Base-by-base conservation (phyloP, 1,284 basidiomycete genomes). In the Tremellales sp. region DNA sequence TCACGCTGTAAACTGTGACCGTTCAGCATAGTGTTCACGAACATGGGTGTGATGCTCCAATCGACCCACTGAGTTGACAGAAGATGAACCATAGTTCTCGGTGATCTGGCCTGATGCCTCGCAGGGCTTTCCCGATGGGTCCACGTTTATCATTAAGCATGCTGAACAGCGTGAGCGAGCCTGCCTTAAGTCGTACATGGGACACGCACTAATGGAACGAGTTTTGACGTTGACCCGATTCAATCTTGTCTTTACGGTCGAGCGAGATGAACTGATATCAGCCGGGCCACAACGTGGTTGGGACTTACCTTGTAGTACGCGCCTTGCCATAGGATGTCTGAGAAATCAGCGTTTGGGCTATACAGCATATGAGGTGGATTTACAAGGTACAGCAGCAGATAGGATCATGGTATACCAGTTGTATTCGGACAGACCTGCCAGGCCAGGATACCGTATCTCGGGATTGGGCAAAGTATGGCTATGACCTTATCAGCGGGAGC, bases 231-330 rank as follows among this genome's bases (percentile, higher is more conserved):
- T 89, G 81, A 1, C 90, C 90, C 4, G 89, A 89, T 60, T 84
- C 81, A 47, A 94, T 88, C 77, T 93, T 93, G 40, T 80, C 82
- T 46, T 86, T 82, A 46, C 88, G 83, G 67, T 91, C 83, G 54
- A 93, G 77, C 40, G 90, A 81, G 54, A 94, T 83, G 72, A 93
- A 87, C 83, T n/a, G n/a, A n/a, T n/a, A n/a, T n/a, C n/a, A n/a
- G n/a, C n/a, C n/a, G 87, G 54, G 29, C 43, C 35, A 13, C 12
- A 17, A 17, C 17, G 43, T 21, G 3, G 21, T 86, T 78, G n/a
- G n/a, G n/a, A n/a, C n/a, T n/a, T n/a, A n/a, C n/a, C n/a, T 92
- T 92, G 86, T 87, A 93, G 63, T 94, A 94, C 35, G 90, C 72
- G 17, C 83, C 68, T 77, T 93, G 90, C 90, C 90, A 94, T 35